Percentiles rank a stretch among this genome's conserved stretches.
Evolutionary conservation across 352 stramenopile genomes (phyloP).

Genomic region (Saprolegnia diclina): DNA sequence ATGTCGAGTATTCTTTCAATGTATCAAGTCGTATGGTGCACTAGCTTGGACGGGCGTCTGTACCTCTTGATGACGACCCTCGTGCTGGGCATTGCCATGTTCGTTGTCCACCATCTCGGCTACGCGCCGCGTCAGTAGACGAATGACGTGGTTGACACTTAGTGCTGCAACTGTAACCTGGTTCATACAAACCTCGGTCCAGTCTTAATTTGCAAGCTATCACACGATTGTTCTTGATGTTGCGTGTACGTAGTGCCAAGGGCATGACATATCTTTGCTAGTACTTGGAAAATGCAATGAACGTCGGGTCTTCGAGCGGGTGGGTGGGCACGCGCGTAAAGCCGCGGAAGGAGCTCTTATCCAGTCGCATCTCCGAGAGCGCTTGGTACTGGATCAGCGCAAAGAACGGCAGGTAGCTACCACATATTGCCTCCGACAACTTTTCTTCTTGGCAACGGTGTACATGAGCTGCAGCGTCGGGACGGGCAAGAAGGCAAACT

Average conservation of each 20-base stretch:
- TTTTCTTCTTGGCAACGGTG: slow-evolving; percentile 45
- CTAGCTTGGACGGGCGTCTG: slow-evolving; percentile 17
- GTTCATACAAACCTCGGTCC: too few species aligned
- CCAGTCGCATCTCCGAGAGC: slow-evolving; percentile 69
- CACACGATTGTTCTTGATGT: too few species aligned
- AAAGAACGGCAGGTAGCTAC: slow-evolving; percentile 65
- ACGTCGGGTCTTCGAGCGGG: slow-evolving; percentile 57
- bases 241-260: too few species aligned
- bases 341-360: slow-evolving; percentile 58
- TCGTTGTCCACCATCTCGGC: not conserved
- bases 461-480: slow-evolving; percentile 65
- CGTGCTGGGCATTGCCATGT: slow-evolving; percentile 4
- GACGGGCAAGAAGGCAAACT: slow-evolving; percentile 53
- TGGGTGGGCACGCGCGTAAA: slow-evolving; percentile 47
- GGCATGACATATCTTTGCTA: not conserved
- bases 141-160: not conserved
- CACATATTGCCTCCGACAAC: slow-evolving; percentile 54
- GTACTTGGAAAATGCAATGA: slow-evolving; percentile 42
- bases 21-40: not conserved
- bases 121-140: not conserved
- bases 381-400: slow-evolving; percentile 67
- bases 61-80: not conserved
- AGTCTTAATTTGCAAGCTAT: too few species aligned
- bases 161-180: too few species aligned
- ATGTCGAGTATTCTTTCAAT: not conserved